phyloP scores from a whole-genome alignment of 2,329 filamentous ascomycete species.

The Epichloe gansuensis region DNA sequence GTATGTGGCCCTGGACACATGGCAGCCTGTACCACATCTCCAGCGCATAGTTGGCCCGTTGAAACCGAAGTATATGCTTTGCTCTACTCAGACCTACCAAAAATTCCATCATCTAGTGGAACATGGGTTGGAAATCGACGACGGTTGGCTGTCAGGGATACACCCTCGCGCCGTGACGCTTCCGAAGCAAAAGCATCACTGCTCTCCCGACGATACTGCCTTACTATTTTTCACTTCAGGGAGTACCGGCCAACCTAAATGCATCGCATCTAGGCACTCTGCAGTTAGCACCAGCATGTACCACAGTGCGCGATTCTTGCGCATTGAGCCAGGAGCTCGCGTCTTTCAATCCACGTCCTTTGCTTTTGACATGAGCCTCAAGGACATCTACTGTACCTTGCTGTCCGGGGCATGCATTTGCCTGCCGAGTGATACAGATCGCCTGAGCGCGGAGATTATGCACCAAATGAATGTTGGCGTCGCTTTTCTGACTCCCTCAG shows the following conservation, averaged over 20 bases:
- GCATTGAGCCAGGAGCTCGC: background rate
- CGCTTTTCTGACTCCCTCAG: slow-evolving; percentile 3
- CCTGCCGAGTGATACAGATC: slow-evolving; percentile 37
- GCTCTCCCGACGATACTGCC: background rate
- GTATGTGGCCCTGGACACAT: slow-evolving; percentile 1
- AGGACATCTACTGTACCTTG: slow-evolving; percentile 5
- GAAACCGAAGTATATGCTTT: background rate
- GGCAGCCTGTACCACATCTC: background rate
- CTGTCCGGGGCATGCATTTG: slow-evolving; percentile 31
- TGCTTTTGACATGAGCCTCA: background rate
- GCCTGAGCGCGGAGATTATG: slow-evolving; percentile 25
- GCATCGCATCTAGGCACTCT: background rate
- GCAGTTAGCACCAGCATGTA: background rate
- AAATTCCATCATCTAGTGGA: background rate
- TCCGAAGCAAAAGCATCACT: background rate
- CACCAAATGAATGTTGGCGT: background rate
- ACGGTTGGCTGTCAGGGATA: background rate
- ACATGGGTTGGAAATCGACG: background rate
- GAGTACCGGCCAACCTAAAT: background rate
- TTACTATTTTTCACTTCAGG: background rate
- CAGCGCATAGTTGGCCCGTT: background rate
- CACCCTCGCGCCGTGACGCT: background rate
- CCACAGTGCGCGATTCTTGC: background rate
- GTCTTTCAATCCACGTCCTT: background rate
- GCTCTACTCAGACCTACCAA: background rate